These are phyloP conservation scores for Cryptococcus hybrid DNA, from an alignment of 1,284 basidiomycete species.

Conservation along the genomic window DNA sequence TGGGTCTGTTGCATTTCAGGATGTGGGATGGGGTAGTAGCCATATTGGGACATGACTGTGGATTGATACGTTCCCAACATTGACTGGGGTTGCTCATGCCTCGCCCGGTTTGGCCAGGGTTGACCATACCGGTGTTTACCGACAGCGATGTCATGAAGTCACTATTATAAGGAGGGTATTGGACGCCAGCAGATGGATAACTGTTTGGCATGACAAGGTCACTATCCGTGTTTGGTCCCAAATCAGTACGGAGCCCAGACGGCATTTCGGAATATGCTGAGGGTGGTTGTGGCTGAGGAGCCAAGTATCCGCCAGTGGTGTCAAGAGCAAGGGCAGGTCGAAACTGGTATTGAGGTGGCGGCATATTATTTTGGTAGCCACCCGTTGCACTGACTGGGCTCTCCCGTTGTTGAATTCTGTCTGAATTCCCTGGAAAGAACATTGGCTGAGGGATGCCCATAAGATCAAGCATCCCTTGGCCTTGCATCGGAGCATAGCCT, in stretches of 20 bases:
- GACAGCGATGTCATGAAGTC: too few species aligned
- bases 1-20: conserved; percentile 1
- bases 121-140: too few species aligned
- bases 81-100: not conserved
- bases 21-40: conserved; percentile 8
- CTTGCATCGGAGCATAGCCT: conserved; percentile 1
- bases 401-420: not conserved
- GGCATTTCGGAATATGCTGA: conserved; percentile 20
- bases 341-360: conserved; percentile 5
- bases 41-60: not conserved
- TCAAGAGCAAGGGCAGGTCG: conserved; percentile 26
- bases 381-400: not conserved
- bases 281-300: conserved; percentile 13
- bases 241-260: conserved; percentile 14
- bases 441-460: conserved; percentile 7
- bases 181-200: conserved; percentile 1
- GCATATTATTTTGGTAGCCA: not conserved
- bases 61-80: not conserved
- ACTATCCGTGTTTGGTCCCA: conserved; percentile 4
- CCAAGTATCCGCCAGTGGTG: conserved; percentile 11
- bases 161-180: not conserved
- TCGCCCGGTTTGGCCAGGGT: too few species aligned
- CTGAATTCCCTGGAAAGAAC: not conserved
- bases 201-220: conserved; percentile 16
- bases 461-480: conserved; percentile 12